Evolutionary conservation across 495 filamentous ascomycete species (phyloP), one percentile per base, ranked within the genome.

Genomic region (Aspergillus cristatus): DNA sequence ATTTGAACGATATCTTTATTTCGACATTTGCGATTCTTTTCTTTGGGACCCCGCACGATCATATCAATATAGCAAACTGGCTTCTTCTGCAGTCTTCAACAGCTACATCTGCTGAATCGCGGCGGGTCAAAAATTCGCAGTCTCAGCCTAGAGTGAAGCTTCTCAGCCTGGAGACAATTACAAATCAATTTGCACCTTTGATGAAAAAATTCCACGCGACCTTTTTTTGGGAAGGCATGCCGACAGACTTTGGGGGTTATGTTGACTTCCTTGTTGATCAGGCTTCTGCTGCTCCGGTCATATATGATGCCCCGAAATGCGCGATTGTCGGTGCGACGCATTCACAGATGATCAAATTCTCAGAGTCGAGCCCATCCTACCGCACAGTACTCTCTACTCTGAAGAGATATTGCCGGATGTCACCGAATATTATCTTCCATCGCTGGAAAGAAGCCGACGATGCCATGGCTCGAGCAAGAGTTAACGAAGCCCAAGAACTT

Each of bases 61-160:
- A 20, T 26, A 24, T 36, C 20, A 13, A 36, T 16, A 36, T 22
- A 20, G 34, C 34, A 7, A 36, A 22, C 7, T 36, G 34, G 34
- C 25, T 20, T 26, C 18, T 36, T n/a, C 18, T 36, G 24, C n/a
- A n/a, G n/a, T n/a, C n/a, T n/a, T 15, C n/a, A n/a, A n/a, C n/a
- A n/a, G n/a, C n/a, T n/a, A n/a, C n/a, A n/a, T n/a, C n/a, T n/a
- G n/a, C n/a, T n/a, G n/a, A n/a, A n/a, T n/a, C n/a, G n/a, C n/a
- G n/a, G n/a, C n/a, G n/a, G n/a, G n/a, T n/a, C n/a, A n/a, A n/a
- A n/a, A n/a, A n/a, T n/a, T n/a, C n/a, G n/a, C n/a, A n/a, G n/a
- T n/a, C n/a, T n/a, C n/a, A n/a, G n/a, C n/a, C n/a, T n/a, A n/a
- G n/a, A n/a, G n/a, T n/a, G n/a, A n/a, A n/a, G n/a, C n/a, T n/a